phyloP scores from a whole-genome alignment of 202 grass and related monocot genomes.

The Brachypodium distachyon region DNA sequence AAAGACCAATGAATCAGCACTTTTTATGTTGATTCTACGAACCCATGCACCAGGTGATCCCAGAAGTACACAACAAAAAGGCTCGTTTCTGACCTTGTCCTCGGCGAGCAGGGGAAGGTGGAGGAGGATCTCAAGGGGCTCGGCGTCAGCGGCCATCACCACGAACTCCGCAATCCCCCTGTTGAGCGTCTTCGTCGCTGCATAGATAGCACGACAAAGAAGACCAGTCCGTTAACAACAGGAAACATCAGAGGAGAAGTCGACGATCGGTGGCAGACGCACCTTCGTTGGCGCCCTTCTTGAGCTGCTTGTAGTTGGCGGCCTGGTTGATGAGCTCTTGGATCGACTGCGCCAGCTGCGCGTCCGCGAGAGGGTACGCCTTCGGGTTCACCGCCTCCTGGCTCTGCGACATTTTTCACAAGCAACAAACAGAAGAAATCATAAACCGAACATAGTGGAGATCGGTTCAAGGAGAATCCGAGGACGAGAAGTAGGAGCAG shows the following conservation, averaged over 20 bases:
- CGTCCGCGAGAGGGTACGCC: slow-evolving; percentile 87
- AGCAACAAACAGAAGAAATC: too few species aligned
- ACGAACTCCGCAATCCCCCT: slow-evolving; percentile 92
- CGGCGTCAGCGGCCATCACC: slow-evolving; percentile 91
- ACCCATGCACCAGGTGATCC: too few species aligned
- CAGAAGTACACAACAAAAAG: too few species aligned
- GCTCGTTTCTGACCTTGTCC: slow-evolving; percentile 92
- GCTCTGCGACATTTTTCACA: too few species aligned
- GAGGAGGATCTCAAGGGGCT: slow-evolving; percentile 92
- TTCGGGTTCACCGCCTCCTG: slow-evolving; percentile 84
- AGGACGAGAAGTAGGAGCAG: too few species aligned
- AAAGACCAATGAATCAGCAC: too few species aligned
- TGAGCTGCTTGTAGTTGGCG: slow-evolving; percentile 93
- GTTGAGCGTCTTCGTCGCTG: slow-evolving; percentile 94
- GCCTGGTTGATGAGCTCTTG: slow-evolving; percentile 83
- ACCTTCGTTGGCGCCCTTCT: slow-evolving; percentile 98
- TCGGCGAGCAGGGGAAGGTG: slow-evolving; percentile 83
- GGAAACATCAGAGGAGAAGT: background rate
- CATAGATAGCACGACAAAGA: background rate
- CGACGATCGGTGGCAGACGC: background rate
- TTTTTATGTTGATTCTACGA: too few species aligned
- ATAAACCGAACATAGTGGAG: too few species aligned
- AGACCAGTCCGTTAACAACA: too few species aligned
- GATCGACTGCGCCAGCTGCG: slow-evolving; percentile 65
- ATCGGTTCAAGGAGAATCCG: too few species aligned